Base-by-base conservation (phyloP, 2,329 filamentous ascomycete species). In the Aspergillus novoparasiticus region DNA sequence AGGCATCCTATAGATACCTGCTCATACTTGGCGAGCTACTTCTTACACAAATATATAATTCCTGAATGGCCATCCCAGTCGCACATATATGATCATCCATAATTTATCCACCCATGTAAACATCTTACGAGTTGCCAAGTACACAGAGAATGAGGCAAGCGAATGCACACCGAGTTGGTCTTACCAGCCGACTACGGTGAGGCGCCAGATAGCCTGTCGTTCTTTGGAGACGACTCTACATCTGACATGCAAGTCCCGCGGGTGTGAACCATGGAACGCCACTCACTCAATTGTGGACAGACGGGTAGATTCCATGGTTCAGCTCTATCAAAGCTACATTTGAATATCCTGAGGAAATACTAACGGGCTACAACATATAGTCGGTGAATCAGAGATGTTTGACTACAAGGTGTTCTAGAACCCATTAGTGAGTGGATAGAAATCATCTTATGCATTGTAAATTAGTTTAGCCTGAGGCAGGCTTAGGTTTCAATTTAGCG, bases 231-330 rank as follows among this genome's bases (percentile, higher is more conserved):
- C 39, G n/a, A n/a, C 39, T 41, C 19, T 41, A 41, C 34, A 50
- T 36, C 19, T 41, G 26, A 53, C 19, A 59, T 57, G 21, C 19
- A 48, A 43, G 30, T n/a, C 10, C 41, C 26, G 57, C 65, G 65
- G 66, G 58, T 63, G 59, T 21, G 67, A 69, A 69, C 67, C 67
- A 66, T 66, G 67, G 67, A 68, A 68, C 67, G 60, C 28, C 30
- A 41, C 21, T 58, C 34, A 46, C 53, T 54, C 23, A 53, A 48
- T 28, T 56, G 51, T 59, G 56, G 34, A 46, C 57, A 32, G 12
- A 46, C 57, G 59, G 65, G 43, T 60, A 43, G 21, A 53, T 64
- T 59, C 66, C 66, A 66, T 66, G 66, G 64, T 64, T 67, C 63
- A 39, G 34, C 6, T 21, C 34, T 39, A 21, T 41, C 34, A 39